These are phyloP conservation scores for Trypanosomatidae sp. DNA, from an alignment of 208 protist genomes.

Conservation along the genomic window DNA sequence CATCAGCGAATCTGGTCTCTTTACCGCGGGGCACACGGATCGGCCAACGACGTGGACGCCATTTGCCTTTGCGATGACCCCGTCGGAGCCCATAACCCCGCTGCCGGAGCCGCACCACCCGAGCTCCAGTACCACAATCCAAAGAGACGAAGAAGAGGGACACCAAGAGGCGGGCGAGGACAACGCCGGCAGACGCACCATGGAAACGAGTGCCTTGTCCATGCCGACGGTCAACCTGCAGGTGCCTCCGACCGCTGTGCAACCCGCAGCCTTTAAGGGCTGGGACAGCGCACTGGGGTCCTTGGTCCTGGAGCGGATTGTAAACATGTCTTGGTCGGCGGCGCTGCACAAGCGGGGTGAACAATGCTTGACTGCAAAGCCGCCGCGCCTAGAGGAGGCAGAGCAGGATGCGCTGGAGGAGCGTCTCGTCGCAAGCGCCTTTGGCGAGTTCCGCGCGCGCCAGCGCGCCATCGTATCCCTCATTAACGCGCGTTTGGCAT, in stretches of 20 bases:
- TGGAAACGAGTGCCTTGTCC: constrained; percentile 7
- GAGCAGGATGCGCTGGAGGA: constrained; percentile 46
- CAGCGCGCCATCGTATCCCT: constrained; percentile 74
- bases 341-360: constrained; percentile 78
- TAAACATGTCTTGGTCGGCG: constrained; percentile 64
- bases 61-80: constrained; percentile 15
- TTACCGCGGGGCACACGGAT: constrained; percentile 5
- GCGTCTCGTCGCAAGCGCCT: constrained; percentile 42
- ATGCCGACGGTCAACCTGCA: constrained; percentile 10
- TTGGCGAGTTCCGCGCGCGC: constrained; percentile 47
- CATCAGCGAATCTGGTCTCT: neutral
- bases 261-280: neutral
- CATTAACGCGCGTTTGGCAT: constrained; percentile 52
- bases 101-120: constrained; percentile 5
- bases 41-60: constrained; percentile 23
- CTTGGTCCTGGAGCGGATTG: constrained; percentile 46
- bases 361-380: constrained; percentile 57
- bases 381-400: constrained; percentile 55
- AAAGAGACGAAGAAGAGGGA: neutral
- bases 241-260: neutral
- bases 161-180: constrained; percentile 5
- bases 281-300: constrained; percentile 20
- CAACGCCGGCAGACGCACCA: constrained; percentile 5
- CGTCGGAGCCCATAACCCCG: constrained; percentile 15
- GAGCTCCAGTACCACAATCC: neutral